A percentile compares a stretch with the other conserved stretches of the same genome.
These are phyloP conservation scores for Cryptococcus depauperatus DNA, from an alignment of 1,284 basidiomycete species.

Conservation along the genomic window DNA sequence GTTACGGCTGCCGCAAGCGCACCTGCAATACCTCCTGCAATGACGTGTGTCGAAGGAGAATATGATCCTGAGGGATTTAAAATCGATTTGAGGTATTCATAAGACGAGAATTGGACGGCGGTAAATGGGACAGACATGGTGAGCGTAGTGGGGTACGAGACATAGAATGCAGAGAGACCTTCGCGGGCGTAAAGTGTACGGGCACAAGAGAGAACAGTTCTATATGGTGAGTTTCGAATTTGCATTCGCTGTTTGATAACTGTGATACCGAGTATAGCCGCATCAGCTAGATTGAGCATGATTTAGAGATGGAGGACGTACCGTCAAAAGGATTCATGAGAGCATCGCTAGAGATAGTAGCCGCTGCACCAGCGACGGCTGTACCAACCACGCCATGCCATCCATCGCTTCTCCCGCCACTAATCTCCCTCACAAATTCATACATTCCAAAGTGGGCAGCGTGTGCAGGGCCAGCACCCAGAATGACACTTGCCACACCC, in stretches of 20 bases:
- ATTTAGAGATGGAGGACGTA: constrained; percentile 46
- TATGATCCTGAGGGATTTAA: constrained; percentile 82
- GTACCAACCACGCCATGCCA: constrained; percentile 42
- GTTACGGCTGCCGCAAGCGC: constrained; percentile 92
- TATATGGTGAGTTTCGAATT: constrained; percentile 82
- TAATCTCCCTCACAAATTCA: constrained; percentile 87
- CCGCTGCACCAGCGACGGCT: constrained; percentile 89
- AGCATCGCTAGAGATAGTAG: constrained; percentile 91
- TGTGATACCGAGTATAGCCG: constrained; percentile 37
- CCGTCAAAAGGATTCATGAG: constrained; percentile 99
- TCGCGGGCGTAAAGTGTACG: constrained; percentile 71
- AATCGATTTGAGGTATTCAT: constrained; percentile 83
- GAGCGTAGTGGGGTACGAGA: constrained; percentile 96
- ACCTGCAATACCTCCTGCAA: constrained; percentile 85
- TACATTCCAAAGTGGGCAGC: constrained; percentile 97
- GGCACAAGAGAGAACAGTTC: constrained; percentile 74
- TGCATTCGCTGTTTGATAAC: constrained; percentile 99
- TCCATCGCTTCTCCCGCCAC: constrained; percentile 57
- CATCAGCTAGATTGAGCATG: background rate
- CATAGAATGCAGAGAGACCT: constrained; percentile 87
- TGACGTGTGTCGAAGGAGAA: constrained; percentile 83
- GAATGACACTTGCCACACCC: constrained; percentile 92
- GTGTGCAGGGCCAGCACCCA: constrained; percentile 96
- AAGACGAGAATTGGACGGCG: constrained; percentile 93
- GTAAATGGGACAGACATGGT: constrained; percentile 98